phyloP scores from a whole-genome alignment of 2,329 filamentous ascomycete species.

The Alternaria brassicae region DNA sequence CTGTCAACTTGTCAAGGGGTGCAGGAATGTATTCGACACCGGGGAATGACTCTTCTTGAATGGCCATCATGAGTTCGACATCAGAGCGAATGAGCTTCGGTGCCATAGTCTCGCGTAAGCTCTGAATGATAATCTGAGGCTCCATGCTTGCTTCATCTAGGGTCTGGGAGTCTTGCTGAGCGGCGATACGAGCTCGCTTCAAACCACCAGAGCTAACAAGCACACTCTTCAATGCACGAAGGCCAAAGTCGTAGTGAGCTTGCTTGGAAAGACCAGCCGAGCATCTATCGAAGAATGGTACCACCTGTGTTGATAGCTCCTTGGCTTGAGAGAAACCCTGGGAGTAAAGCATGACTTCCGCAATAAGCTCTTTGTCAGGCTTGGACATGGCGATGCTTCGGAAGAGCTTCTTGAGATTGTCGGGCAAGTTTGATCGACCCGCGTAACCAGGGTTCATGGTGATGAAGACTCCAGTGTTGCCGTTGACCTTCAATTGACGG shows the following conservation, averaged over 20 bases:
- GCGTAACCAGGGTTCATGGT: slow-evolving; percentile 99
- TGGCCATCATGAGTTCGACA: slow-evolving; percentile 83
- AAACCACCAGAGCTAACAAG: slow-evolving; percentile 96
- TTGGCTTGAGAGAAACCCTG: slow-evolving; percentile 99
- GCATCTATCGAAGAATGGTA: slow-evolving; percentile 98
- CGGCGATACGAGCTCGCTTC: slow-evolving; percentile 80
- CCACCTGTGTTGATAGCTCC: slow-evolving; percentile 88
- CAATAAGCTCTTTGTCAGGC: slow-evolving; percentile 98
- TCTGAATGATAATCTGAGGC: slow-evolving; percentile 98
- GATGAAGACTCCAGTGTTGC: slow-evolving; percentile 98
- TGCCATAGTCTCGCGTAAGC: slow-evolving; percentile 96
- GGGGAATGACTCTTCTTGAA: slow-evolving; percentile 88
- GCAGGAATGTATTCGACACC: slow-evolving; percentile 92
- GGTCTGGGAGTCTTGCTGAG: slow-evolving; percentile 60
- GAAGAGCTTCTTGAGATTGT: slow-evolving; percentile 99
- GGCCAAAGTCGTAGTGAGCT: slow-evolving; percentile 97
- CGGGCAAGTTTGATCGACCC: slow-evolving; percentile 94
- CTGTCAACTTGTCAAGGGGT: slow-evolving; percentile 78
- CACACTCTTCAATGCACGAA: slow-evolving; percentile 97
- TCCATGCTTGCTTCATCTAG: slow-evolving; percentile 79
- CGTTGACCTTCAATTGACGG: slow-evolving; percentile 85
- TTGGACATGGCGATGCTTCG: slow-evolving; percentile 99
- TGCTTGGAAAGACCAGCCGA: slow-evolving; percentile 84
- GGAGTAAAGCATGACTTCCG: slow-evolving; percentile 99
- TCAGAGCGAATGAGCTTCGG: slow-evolving; percentile 95